Base-by-base conservation (phyloP, 345 rosid species). In the Arabidopsis suecica region DNA sequence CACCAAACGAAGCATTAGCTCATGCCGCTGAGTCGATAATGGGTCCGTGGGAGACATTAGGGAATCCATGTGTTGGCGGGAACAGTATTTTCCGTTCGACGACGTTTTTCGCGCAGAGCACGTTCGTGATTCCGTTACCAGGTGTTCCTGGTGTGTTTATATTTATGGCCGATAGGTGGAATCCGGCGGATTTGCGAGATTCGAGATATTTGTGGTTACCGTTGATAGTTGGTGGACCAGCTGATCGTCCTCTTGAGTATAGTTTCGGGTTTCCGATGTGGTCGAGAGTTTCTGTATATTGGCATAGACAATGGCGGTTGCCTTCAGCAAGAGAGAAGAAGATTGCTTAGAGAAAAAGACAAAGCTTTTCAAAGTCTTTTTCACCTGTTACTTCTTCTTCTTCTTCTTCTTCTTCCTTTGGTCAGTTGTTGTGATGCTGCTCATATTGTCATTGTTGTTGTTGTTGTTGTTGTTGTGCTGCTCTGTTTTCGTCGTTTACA, bases 121-220 rank as follows among this genome's bases (percentile, higher is more conserved):
- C 97, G 1, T 89, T 76, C 13, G 91, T 95, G 60, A 65, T 95
- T 61, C 96, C 99, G 7, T 25, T 95, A 51, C 81, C 89, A 0
- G 94, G 92, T 54, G 64, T 90, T 71, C 87, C 91, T 9, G 90
- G 93, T 56, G 81, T 80, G 8, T 92, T 76, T 78, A 90, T 92
- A 63, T 95, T 95, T 60, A 88, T 92, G 93, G 97, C 96, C 13
- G 97, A 95, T 79, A 84, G 99, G 45, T 95, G 97, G 97, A 95
- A 95, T 66, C 97, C 88, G 0, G 96, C 89, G 12, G 92, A 90
- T 68, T 73, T 95, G 84, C 82, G 85, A 82, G 88, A 95, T 73
- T 92, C 99, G 0, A 85, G 97, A 77, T 90, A 92, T 56, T 74
- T 95, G 53, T 95, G 99, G 97, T 55, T 92, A 44, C 97, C 97